Conservation (phyloP, 257 asterid genomes). For the Solanum appendiculatum region DNA sequence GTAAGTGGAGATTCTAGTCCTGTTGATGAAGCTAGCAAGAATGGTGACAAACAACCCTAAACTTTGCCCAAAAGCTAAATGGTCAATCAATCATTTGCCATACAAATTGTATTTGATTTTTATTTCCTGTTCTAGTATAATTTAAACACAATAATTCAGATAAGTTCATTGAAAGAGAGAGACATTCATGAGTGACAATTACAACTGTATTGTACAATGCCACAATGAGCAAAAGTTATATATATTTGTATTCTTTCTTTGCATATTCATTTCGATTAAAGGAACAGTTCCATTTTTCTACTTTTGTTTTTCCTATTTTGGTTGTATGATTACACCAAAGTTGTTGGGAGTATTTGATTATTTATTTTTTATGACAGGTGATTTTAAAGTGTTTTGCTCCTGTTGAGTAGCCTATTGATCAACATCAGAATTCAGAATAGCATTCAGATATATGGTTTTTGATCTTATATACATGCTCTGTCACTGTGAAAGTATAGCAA, state of each 20-base stretch:
- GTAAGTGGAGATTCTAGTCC: neutral
- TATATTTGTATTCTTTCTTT: neutral
- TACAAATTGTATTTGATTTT: neutral
- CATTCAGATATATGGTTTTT: neutral
- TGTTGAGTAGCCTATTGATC: neutral
- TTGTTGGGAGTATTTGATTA: neutral
- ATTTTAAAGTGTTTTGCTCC: neutral
- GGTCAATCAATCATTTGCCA: neutral
- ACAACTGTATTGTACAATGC: neutral
- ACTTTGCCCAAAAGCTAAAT: neutral
- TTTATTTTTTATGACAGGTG: neutral
- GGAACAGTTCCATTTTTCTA: neutral
- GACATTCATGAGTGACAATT: neutral
- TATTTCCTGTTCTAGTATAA: neutral
- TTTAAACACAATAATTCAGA: neutral
- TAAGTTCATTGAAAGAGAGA: neutral
- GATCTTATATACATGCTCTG: neutral
- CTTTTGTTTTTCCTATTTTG: neutral
- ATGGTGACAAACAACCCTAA: neutral
- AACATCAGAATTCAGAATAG: neutral
- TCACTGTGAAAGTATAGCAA: neutral
- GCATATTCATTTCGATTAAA: neutral
- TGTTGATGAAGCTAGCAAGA: neutral
- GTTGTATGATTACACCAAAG: neutral
- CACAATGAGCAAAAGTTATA: neutral